These are phyloP conservation scores for Saturnispora hagleri DNA, from an alignment of 805 yeast species.

Conservation along the genomic window DNA sequence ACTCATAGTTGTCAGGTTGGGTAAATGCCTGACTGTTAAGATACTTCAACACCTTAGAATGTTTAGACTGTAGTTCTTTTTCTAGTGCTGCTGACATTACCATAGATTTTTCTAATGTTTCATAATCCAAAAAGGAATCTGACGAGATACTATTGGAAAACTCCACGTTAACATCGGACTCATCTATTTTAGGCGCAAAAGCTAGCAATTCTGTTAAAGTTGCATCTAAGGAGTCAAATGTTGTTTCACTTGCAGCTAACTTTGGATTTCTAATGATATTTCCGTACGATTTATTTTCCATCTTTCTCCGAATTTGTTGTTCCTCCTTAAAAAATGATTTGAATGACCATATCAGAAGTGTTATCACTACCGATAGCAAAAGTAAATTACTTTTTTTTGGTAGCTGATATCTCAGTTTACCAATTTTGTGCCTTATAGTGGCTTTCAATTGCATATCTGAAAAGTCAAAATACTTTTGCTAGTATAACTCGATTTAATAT, in stretches of 20 bases:
- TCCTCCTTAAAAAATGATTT: neutral
- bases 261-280: neutral
- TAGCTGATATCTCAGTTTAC: neutral
- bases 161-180: neutral
- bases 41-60: constrained; percentile 1
- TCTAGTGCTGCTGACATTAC: constrained; percentile 5
- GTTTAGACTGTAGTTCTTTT: constrained; percentile 7
- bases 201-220: neutral
- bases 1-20: neutral
- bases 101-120: neutral
- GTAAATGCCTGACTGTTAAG: neutral
- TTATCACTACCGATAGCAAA: neutral
- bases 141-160: neutral
- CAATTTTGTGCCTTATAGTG: neutral
- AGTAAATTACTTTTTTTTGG: neutral
- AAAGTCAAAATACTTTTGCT: no score
- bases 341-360: neutral
- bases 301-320: neutral
- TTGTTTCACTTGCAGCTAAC: neutral
- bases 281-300: neutral
- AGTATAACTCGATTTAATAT: neutral
- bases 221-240: neutral
- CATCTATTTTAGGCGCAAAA: neutral
- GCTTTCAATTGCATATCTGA: neutral
- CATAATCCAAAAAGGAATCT: neutral